Evolutionary conservation across 2,329 filamentous ascomycete genomes (phyloP).

Genomic region (Alternaria sp.): DNA sequence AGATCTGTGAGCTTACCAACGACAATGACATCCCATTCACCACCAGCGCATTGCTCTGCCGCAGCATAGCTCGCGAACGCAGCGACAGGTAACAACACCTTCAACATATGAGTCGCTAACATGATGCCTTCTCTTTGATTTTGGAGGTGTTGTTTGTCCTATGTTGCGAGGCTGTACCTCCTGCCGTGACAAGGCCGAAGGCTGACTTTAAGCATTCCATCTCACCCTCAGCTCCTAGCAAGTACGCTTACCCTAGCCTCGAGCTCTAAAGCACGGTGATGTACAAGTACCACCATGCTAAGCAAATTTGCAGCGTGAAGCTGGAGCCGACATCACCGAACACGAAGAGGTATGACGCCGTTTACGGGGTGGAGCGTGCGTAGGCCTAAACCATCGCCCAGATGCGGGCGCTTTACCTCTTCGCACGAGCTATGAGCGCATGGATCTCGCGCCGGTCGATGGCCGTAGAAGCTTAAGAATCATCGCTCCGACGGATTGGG

Average conservation of each 20-base stretch:
- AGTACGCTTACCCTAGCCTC: not conserved
- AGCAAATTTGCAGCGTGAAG: not conserved
- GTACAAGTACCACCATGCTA: not conserved
- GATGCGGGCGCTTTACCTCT: constrained; percentile 4
- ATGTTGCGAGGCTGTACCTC: not conserved
- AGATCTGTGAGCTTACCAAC: constrained; percentile 14
- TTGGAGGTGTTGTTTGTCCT: not conserved
- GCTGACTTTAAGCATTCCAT: constrained; percentile 5
- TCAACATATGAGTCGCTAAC: constrained; percentile 15
- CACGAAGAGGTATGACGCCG: constrained; percentile 12
- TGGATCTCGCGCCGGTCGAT: not conserved
- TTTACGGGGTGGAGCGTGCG: constrained; percentile 7
- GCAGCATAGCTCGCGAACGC: constrained; percentile 1
- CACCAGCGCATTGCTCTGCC: constrained; percentile 7
- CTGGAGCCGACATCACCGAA: constrained; percentile 4
- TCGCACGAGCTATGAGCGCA: not conserved
- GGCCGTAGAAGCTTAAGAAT: not conserved
- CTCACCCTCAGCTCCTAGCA: not conserved
- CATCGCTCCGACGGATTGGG: not conserved
- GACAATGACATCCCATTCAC: constrained; percentile 33
- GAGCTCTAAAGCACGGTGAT: constrained; percentile 2
- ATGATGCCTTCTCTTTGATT: constrained; percentile 1
- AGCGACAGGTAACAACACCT: constrained; percentile 15
- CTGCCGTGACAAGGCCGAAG: not conserved
- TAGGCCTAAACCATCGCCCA: not conserved